phyloP scores from a whole-genome alignment of 805 yeast species.

The Candida coleopterorum region DNA sequence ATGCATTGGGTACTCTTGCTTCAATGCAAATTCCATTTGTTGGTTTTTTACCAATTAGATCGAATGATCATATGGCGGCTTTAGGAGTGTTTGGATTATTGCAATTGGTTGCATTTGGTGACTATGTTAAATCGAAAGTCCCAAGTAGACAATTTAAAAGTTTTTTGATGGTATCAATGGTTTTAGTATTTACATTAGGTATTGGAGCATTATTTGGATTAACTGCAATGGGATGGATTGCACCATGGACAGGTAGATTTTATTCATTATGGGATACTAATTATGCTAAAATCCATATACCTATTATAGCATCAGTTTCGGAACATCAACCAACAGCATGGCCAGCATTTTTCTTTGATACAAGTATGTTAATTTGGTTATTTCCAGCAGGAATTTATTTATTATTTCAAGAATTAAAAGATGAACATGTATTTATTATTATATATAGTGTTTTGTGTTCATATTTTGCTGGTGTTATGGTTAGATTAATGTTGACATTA shows the following conservation, averaged over 20 bases:
- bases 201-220: conserved; percentile 67
- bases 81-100: conserved; percentile 94
- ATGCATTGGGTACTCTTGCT: conserved; percentile 92
- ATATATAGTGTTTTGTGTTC: conserved; percentile 91
- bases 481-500: conserved; percentile 91
- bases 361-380: conserved; percentile 89
- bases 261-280: conserved; percentile 97
- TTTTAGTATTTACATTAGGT: conserved; percentile 56
- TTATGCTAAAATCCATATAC: conserved; percentile 96
- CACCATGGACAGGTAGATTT: conserved; percentile 99
- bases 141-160: conserved; percentile 69
- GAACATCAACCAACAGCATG: conserved; percentile 99
- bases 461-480: conserved; percentile 99
- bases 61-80: conserved; percentile 98
- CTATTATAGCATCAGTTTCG: conserved; percentile 96
- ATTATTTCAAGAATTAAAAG: conserved; percentile 80
- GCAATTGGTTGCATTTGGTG: conserved; percentile 85
- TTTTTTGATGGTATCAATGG: conserved; percentile 57
- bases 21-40: conserved; percentile 99
- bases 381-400: conserved; percentile 97
- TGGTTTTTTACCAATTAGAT: conserved; percentile 93
- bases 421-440: conserved; percentile 90
- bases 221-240: conserved; percentile 88
- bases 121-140: conserved; percentile 70
- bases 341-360: conserved; percentile 97